Evolutionary conservation across 1,284 basidiomycete genomes (phyloP).

Genomic region (Puccinia brachypodii): DNA sequence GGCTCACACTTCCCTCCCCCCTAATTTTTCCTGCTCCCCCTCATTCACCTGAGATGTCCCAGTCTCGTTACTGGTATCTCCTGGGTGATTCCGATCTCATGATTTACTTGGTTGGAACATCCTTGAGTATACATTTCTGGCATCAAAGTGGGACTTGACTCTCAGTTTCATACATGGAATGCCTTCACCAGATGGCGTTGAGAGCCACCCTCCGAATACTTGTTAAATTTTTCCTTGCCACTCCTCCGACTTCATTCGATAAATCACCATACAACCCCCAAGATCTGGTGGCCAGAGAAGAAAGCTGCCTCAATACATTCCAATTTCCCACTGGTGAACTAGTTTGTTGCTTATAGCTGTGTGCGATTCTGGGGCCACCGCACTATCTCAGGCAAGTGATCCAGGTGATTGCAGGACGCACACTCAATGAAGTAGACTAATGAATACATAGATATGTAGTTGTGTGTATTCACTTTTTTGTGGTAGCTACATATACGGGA

Average conservation of each 20-base stretch:
- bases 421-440: background rate
- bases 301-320: constrained; percentile 68
- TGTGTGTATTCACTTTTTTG: too few relatives aligned
- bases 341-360: constrained; percentile 70
- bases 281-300: constrained; percentile 51
- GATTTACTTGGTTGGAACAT: constrained; percentile 1
- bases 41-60: background rate
- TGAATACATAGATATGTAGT: background rate
- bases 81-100: background rate
- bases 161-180: background rate
- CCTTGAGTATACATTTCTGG: background rate
- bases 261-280: constrained; percentile 51
- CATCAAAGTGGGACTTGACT: background rate
- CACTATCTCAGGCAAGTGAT: background rate
- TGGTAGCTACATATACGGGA: background rate
- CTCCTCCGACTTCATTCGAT: constrained; percentile 61
- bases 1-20: background rate
- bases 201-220: background rate
- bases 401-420: background rate
- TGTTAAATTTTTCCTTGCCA: constrained; percentile 80
- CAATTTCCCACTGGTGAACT: constrained; percentile 78
- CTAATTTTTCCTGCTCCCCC: background rate
- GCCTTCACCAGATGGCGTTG: background rate
- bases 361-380: background rate
- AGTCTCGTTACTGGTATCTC: constrained; percentile 1